Evolutionary conservation across 352 stramenopile genomes (phyloP), one percentile per base, ranked within the genome.

Genomic region (Discostella stelligera): DNA sequence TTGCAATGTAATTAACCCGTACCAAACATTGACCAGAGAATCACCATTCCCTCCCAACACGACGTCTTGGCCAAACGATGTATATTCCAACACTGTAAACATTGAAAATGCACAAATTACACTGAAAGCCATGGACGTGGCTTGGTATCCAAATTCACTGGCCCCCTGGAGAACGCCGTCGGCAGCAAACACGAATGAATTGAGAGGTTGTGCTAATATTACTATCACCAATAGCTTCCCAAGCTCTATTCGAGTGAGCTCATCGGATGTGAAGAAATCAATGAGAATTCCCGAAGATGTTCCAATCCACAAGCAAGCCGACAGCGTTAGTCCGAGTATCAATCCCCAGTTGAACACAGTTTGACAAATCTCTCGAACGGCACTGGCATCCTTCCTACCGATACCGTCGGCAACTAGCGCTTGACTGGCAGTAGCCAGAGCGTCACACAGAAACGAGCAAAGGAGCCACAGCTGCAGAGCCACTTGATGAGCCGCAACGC

Each of bases 381-480:
- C 61, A 21, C 61, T 25, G 14, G 39, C 4, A 66, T 87, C 75
- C 14, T 83, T 56, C 60, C 84, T 52, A 32, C 87, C 84, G 10
- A 90, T 72, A n/a, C 79, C 86, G 82, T 92, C 86, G 0, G 87
- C 87, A 21, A 92, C 83, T 30, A 92, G 65, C 18, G 77, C 86
- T 58, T 91, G 84, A 55, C 80, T 86, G 27, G 87, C 84, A 23
- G 84, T 85, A 18, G 84, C 87, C 21, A 92, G 54, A 10, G 84
- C 84, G 79, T 92, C 84, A n/a, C 80, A 87, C 61, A 89, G 73
- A 59, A 91, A 92, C 3, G 79, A 89, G 72, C 87, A 92, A 18
- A 92, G 44, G n/a, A 92, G 54, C 84, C 87, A 92, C 1, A 92
- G 59, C 60, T 92, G 87, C 46, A 92, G 79, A 9, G 79, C 84